Evolutionary conservation across 176 grass and related monocot species (phyloP).

Genomic region (Melocanna baccifera): DNA sequence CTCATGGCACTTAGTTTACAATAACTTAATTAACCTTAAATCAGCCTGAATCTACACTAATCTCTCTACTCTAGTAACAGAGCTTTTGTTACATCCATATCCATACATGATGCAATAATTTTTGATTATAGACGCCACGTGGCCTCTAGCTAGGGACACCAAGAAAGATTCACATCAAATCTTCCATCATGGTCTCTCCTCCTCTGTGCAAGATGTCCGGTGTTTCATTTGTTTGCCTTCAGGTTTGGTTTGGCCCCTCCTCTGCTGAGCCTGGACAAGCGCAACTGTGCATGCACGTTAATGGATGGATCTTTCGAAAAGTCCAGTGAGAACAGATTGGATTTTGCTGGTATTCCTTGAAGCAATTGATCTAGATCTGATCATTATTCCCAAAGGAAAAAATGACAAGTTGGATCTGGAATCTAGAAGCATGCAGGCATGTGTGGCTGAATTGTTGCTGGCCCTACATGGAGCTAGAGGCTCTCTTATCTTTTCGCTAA

Average conservation of each 20-base stretch:
- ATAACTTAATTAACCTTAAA: not conserved
- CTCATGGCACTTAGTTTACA: not conserved
- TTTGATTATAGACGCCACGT: conserved; percentile 16
- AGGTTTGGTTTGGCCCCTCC: not conserved
- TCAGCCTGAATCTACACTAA: not conserved
- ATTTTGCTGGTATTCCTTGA: conserved; percentile 10
- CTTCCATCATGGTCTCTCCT: not conserved
- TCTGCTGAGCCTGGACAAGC: conserved; percentile 15
- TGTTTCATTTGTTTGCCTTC: not conserved
- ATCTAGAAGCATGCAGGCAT: conserved; percentile 29
- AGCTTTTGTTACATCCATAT: not conserved
- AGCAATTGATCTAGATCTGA: conserved; percentile 12
- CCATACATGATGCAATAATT: conserved; percentile 3
- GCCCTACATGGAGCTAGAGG: conserved; percentile 4
- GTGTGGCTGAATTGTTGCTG: conserved; percentile 13
- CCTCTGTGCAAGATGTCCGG: not conserved
- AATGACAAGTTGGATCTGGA: not conserved
- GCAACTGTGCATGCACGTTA: conserved; percentile 28
- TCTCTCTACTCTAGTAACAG: not conserved
- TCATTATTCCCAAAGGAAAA: not conserved
- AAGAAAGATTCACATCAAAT: conserved; percentile 12
- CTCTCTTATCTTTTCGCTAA: not conserved
- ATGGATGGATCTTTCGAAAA: not conserved
- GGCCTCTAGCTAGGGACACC: conserved; percentile 16
- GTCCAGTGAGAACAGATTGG: conserved; percentile 36